phyloP scores from a whole-genome alignment of 352 stramenopile species.

The Phytophthora citrophthora region DNA sequence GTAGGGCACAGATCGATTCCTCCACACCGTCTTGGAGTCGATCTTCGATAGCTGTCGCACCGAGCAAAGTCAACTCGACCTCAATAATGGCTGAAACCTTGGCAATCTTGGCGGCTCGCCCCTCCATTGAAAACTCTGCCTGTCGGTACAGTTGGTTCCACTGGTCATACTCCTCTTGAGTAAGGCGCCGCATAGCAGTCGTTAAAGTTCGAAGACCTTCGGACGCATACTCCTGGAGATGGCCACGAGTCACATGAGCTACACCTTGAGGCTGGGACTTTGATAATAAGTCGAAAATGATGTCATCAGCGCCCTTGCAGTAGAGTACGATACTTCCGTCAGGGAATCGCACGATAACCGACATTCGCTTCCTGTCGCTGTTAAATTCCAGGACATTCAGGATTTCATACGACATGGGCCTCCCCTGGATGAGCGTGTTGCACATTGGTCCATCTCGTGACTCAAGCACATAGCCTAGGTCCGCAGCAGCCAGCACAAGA shows the following conservation, averaged over 20 bases:
- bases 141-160: constrained; percentile 78
- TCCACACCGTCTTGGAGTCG: constrained; percentile 93
- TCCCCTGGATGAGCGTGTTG: constrained; percentile 70
- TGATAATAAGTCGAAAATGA: constrained; percentile 78
- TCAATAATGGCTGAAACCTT: constrained; percentile 85
- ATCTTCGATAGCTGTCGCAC: constrained; percentile 94
- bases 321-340: constrained; percentile 79
- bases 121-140: constrained; percentile 78
- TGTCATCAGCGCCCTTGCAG: constrained; percentile 86
- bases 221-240: constrained; percentile 86
- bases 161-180: constrained; percentile 72
- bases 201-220: constrained; percentile 81
- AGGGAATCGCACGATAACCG: constrained; percentile 92
- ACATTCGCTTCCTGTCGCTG: constrained; percentile 98
- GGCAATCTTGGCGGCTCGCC: constrained; percentile 75
- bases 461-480: constrained; percentile 76
- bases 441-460: constrained; percentile 73
- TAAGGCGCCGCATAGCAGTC: constrained; percentile 73
- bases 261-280: constrained; percentile 78
- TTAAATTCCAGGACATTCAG: constrained; percentile 99
- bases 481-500: constrained; percentile 73
- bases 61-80: constrained; percentile 86
- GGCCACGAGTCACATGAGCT: constrained; percentile 76
- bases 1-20: constrained; percentile 92
- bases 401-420: constrained; percentile 88